A percentile compares a stretch with the other conserved stretches of the same genome.
Evolutionary conservation across 192 early-diverging fungal genomes (phyloP).

Genomic region (Phlyctochytrium bullatum): DNA sequence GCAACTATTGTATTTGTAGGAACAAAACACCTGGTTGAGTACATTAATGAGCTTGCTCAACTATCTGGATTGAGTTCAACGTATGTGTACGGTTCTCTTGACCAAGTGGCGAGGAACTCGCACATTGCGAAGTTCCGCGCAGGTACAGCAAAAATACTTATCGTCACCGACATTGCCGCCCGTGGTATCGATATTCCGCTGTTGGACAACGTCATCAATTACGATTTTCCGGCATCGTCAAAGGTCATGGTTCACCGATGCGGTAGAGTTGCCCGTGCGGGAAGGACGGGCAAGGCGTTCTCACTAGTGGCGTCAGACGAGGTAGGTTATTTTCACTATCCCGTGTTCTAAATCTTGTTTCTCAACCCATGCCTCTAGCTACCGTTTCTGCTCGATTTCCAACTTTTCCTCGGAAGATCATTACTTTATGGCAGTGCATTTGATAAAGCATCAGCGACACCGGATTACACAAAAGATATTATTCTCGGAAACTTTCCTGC

Average conservation of each 20-base stretch:
- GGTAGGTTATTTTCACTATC: conserved; percentile 2
- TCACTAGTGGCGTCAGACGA: conserved; percentile 86
- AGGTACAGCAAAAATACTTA: conserved; percentile 73
- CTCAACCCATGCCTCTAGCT: conserved; percentile 34
- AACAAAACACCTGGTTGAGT: conserved; percentile 99
- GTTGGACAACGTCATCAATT: conserved; percentile 96
- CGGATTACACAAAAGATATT: conserved; percentile 69
- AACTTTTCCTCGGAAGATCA: conserved; percentile 83
- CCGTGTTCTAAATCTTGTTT: neutral
- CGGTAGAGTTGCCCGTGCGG: conserved; percentile 94
- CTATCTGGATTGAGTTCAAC: conserved; percentile 72
- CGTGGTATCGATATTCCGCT: conserved; percentile 99
- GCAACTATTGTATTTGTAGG: conserved; percentile 93
- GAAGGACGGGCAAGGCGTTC: conserved; percentile 88
- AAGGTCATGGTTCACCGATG: conserved; percentile 98
- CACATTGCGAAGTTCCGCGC: conserved; percentile 83
- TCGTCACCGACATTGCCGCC: conserved; percentile 98
- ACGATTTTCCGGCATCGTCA: conserved; percentile 86
- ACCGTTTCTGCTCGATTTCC: conserved; percentile 89
- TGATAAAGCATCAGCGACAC: neutral
- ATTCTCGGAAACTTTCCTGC: conserved; percentile 76
- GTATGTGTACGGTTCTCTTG: conserved; percentile 92
- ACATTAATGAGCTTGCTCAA: conserved; percentile 71
- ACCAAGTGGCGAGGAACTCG: conserved; percentile 85
- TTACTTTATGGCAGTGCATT: conserved; percentile 51